A percentile compares a stretch with the other conserved stretches of the same genome.
Evolutionary conservation across 257 asterid genomes (phyloP).

Genomic region (Verbascum thapsus): DNA sequence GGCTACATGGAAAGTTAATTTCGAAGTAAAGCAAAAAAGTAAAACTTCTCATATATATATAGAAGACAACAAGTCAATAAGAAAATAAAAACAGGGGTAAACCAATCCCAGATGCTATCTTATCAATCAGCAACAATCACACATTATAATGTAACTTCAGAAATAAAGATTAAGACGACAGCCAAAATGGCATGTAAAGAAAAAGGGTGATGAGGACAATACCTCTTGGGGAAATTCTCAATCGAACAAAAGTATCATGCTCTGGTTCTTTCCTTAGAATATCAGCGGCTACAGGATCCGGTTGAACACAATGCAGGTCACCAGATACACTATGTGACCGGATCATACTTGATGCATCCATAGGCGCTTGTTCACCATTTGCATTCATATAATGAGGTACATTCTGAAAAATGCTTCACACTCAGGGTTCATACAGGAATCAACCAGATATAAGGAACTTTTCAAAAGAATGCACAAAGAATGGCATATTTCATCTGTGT

Average conservation of each 20-base stretch:
- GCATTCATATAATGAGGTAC: constrained; percentile 50
- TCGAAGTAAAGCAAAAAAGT: neutral
- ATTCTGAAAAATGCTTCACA: constrained; percentile 49
- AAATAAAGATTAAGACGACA: constrained; percentile 14
- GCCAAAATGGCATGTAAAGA: constrained; percentile 24
- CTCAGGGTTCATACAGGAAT: constrained; percentile 32
- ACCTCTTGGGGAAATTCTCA: constrained; percentile 86
- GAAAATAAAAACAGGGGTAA: neutral
- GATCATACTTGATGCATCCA: constrained; percentile 72
- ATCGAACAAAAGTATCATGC: constrained; percentile 85
- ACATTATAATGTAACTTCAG: constrained; percentile 19
- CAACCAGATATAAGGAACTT: constrained; percentile 2
- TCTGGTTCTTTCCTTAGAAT: constrained; percentile 90
- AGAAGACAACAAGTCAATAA: neutral
- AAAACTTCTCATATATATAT: neutral
- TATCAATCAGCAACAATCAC: neutral
- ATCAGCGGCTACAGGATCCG: constrained; percentile 95
- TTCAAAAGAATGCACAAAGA: constrained; percentile 1
- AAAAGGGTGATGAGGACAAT: constrained; percentile 37
- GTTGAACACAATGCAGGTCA: constrained; percentile 89
- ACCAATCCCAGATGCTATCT: constrained; percentile 11
- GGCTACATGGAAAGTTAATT: neutral
- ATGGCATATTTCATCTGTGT: constrained; percentile 7
- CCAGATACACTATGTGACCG: constrained; percentile 88
- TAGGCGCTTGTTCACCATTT: constrained; percentile 57